Percentiles rank a stretch among this genome's conserved stretches.
phyloP scores from a whole-genome alignment of 1,284 basidiomycete genomes.

The Neolentinus lepideus region DNA sequence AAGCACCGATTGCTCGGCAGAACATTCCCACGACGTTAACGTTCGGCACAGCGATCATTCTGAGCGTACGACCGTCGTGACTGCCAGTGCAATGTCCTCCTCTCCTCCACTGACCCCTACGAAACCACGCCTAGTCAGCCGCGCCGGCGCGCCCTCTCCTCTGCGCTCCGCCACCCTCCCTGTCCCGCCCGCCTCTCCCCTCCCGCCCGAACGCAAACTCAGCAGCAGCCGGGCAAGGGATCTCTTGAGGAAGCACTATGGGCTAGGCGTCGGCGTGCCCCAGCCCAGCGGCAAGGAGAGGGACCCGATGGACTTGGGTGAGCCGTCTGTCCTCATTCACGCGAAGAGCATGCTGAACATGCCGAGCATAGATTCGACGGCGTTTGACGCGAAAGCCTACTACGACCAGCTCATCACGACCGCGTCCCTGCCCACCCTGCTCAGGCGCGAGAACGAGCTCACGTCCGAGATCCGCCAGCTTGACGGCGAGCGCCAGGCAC shows the following conservation, averaged over 20 bases:
- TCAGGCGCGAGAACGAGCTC: constrained; percentile 76
- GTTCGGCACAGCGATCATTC: no score
- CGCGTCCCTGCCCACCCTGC: constrained; percentile 58
- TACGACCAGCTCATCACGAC: constrained; percentile 83
- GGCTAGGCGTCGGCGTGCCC: constrained; percentile 65
- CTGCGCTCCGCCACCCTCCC: background rate
- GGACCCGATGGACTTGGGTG: constrained; percentile 80
- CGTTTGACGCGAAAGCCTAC: constrained; percentile 75
- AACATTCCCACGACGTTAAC: no score
- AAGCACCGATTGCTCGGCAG: no score
- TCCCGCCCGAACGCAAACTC: background rate
- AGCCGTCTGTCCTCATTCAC: constrained; percentile 8
- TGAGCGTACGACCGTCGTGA: no score
- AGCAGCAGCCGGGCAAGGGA: constrained; percentile 54
- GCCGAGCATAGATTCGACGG: constrained; percentile 60
- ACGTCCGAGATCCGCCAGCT: constrained; percentile 77
- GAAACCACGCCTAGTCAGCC: background rate
- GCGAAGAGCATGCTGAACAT: background rate
- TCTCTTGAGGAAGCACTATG: constrained; percentile 77
- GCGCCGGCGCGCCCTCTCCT: background rate
- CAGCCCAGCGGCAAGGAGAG: constrained; percentile 43
- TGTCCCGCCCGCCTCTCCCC: background rate
- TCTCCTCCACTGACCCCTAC: background rate
- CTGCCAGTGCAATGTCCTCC: no score
- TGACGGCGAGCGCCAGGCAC: constrained; percentile 81